Conservation (phyloP, 1,139 yeast genomes). For the Dujonia santamariae region DNA sequence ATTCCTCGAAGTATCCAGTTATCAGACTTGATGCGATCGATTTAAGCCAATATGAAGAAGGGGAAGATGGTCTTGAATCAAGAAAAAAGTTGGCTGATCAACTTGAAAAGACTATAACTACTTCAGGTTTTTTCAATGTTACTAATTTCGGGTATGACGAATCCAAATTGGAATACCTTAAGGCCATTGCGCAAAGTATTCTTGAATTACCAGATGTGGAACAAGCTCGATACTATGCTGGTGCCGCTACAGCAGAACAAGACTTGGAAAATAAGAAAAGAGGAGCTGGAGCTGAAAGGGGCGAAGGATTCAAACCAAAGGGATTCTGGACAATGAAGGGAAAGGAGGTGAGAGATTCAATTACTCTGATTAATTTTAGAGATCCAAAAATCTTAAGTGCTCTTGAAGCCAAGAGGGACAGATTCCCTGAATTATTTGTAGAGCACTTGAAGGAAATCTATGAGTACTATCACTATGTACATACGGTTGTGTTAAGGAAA, state of each 20-base stretch:
- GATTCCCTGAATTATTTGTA: constrained; percentile 35
- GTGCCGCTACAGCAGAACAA: constrained; percentile 31
- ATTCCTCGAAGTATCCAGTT: constrained; percentile 19
- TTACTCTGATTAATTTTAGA: constrained; percentile 40
- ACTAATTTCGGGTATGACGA: constrained; percentile 33
- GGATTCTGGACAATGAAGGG: constrained; percentile 41
- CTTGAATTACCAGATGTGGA: constrained; percentile 41
- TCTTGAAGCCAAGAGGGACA: constrained; percentile 13
- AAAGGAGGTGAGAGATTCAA: constrained; percentile 39
- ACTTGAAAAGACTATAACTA: constrained; percentile 34
- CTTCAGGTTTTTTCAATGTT: constrained; percentile 45
- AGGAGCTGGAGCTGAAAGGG: constrained; percentile 41
- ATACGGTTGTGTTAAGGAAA: constrained; percentile 29
- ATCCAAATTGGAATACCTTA: constrained; percentile 26
- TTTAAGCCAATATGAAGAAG: constrained; percentile 31
- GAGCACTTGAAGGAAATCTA: constrained; percentile 34
- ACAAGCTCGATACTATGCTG: constrained; percentile 37
- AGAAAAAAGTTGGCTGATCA: constrained; percentile 29
- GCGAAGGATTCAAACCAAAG: constrained; percentile 45
- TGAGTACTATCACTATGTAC: constrained; percentile 32
- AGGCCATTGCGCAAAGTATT: constrained; percentile 35
- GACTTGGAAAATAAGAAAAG: constrained; percentile 16
- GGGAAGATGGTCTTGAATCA: constrained; percentile 23
- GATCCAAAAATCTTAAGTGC: constrained; percentile 28
- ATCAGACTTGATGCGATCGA: constrained; percentile 35